Conservation (phyloP, 768 basidiomycete genomes). For the Mycena pura region DNA sequence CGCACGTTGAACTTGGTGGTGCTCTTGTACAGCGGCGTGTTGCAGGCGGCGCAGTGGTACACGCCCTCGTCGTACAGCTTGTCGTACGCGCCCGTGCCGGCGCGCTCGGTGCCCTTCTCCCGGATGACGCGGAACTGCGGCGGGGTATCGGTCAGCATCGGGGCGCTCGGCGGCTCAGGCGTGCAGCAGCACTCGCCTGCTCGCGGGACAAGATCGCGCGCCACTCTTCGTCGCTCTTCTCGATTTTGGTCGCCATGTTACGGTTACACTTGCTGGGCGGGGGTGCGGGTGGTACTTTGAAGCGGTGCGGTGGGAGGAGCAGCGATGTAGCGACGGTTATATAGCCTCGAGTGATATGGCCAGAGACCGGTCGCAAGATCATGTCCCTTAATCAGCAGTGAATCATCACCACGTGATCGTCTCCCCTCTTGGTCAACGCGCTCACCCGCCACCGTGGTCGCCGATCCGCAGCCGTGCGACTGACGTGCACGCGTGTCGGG, state of each 20-base stretch:
- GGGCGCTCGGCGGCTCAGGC: neutral
- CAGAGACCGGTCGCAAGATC: neutral
- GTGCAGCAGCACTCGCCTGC: constrained; percentile 60
- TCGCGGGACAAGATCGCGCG: constrained; percentile 77
- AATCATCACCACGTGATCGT: constrained; percentile 14
- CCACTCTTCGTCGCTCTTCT: constrained; percentile 83
- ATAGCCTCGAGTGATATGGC: constrained; percentile 6
- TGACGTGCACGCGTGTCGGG: too few relatives aligned
- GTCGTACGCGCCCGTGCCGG: constrained; percentile 84
- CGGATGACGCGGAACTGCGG: constrained; percentile 83
- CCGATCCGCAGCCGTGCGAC: too few relatives aligned
- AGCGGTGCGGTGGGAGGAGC: neutral
- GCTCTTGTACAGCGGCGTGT: constrained; percentile 86
- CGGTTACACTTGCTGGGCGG: constrained; percentile 20
- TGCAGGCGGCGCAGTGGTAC: constrained; percentile 82
- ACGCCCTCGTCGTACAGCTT: constrained; percentile 69
- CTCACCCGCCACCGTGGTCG: too few relatives aligned
- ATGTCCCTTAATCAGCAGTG: neutral
- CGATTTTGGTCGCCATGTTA: constrained; percentile 43
- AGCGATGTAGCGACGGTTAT: neutral
- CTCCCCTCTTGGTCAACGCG: neutral
- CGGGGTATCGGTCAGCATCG: neutral
- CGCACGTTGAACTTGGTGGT: constrained; percentile 82
- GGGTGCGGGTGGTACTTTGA: neutral
- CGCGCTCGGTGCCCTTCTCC: constrained; percentile 84